These are phyloP conservation scores for Sporothrix variecibatus DNA, from an alignment of 2,329 filamentous ascomycete species.

Conservation along the genomic window DNA sequence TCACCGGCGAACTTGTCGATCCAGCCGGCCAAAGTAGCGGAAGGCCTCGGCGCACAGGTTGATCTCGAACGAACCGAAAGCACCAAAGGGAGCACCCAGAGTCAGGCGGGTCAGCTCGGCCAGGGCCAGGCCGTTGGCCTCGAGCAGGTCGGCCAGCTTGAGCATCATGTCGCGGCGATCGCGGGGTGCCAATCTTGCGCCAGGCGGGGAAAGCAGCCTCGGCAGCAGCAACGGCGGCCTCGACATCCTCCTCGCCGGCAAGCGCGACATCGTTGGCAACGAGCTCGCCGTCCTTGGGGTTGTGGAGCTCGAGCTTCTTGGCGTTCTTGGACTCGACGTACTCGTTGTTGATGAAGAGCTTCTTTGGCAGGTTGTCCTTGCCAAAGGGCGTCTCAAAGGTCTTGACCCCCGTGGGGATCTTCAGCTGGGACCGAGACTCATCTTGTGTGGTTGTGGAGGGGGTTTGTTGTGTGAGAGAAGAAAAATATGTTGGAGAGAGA, in stretches of 20 bases:
- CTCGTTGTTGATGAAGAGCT: conserved; percentile 44
- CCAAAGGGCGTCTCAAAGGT: conserved; percentile 34
- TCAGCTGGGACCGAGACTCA: conserved; percentile 34
- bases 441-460: conserved; percentile 32
- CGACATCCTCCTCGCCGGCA: conserved; percentile 56
- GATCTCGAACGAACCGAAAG: conserved; percentile 49
- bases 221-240: conserved; percentile 72
- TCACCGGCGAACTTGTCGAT: conserved; percentile 44
- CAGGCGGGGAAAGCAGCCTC: conserved; percentile 71
- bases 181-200: conserved; percentile 74
- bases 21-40: conserved; percentile 49
- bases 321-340: conserved; percentile 44
- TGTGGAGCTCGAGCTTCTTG: conserved; percentile 51
- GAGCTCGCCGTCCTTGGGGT: conserved; percentile 51
- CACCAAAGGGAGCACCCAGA: conserved; percentile 35
- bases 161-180: conserved; percentile 56
- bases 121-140: conserved; percentile 40
- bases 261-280: conserved; percentile 51
- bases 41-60: conserved; percentile 49
- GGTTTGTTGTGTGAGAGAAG: not conserved
- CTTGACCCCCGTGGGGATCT: conserved; percentile 25
- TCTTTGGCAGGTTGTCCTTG: conserved; percentile 40
- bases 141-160: conserved; percentile 48
- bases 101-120: conserved; percentile 48
- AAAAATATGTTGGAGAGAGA: not conserved